These are phyloP conservation scores for Cenchrus fungigraminus DNA, from an alignment of 176 grass and related monocot species.

Conservation along the genomic window DNA sequence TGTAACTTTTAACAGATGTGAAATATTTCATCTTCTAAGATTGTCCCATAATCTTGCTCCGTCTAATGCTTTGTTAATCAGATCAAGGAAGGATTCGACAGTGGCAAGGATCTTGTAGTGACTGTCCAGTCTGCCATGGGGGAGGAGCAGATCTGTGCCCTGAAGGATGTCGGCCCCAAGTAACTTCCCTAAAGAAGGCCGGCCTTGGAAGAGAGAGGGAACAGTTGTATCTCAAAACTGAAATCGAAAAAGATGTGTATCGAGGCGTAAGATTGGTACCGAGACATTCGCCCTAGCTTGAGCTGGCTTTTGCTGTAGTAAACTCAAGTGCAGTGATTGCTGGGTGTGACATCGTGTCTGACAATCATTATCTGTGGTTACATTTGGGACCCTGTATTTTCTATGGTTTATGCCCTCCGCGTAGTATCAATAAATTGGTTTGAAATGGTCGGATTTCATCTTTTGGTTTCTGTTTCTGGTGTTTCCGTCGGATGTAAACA, in stretches of 20 bases:
- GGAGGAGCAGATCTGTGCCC: conserved; percentile 70
- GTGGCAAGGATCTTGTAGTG: conserved; percentile 67
- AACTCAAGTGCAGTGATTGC: conserved; percentile 68
- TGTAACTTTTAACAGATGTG: neutral
- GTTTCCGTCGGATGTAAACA: too few relatives aligned
- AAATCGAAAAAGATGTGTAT: conserved; percentile 37
- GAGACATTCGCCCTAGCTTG: conserved; percentile 51
- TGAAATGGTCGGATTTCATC: neutral
- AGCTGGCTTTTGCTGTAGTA: conserved; percentile 59
- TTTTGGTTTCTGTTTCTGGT: too few relatives aligned
- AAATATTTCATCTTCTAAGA: neutral
- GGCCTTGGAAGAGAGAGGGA: neutral
- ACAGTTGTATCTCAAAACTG: conserved; percentile 23
- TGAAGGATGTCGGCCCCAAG: conserved; percentile 72
- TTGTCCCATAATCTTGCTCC: neutral
- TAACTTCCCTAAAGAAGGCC: conserved; percentile 32
- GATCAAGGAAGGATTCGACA: conserved; percentile 60
- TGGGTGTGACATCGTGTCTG: conserved; percentile 47
- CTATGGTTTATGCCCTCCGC: conserved; percentile 43
- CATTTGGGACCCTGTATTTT: conserved; percentile 44
- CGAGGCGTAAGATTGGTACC: conserved; percentile 14
- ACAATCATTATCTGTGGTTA: conserved; percentile 36
- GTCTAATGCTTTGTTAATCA: conserved; percentile 30
- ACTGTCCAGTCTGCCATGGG: conserved; percentile 77
- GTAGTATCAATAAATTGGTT: conserved; percentile 45